These are phyloP conservation scores for Wickerhamomyces sp. DNA, from an alignment of 1,139 yeast genomes.

Conservation along the genomic window DNA sequence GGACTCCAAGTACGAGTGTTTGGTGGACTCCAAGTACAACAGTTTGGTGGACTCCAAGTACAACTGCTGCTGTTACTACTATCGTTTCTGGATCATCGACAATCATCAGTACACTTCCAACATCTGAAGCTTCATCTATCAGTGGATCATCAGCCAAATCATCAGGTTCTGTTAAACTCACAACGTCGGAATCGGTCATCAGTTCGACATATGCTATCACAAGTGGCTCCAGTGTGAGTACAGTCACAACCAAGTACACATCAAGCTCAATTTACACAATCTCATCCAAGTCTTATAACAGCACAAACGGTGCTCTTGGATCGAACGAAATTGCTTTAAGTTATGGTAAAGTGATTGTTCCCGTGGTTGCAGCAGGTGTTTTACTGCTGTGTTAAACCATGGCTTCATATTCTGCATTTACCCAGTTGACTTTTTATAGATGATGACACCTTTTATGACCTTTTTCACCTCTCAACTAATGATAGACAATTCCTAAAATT, in stretches of 20 bases:
- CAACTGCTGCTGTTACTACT: slow-evolving; percentile 9
- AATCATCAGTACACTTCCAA: slow-evolving; percentile 1
- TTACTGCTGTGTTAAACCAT: slow-evolving; percentile 2
- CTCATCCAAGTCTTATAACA: not conserved
- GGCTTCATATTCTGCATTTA: not conserved
- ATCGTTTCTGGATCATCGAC: slow-evolving; percentile 5
- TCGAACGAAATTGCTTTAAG: not conserved
- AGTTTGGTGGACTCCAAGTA: slow-evolving; percentile 14
- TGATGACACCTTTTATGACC: not conserved
- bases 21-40: slow-evolving; percentile 29
- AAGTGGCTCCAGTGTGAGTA: slow-evolving; percentile 4
- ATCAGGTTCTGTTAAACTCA: not conserved
- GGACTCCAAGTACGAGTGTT: slow-evolving; percentile 19
- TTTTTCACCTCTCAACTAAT: not conserved
- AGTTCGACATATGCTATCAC: not conserved
- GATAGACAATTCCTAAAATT: not conserved
- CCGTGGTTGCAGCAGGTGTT: slow-evolving; percentile 10
- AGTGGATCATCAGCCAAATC: not conserved
- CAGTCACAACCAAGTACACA: slow-evolving; percentile 3
- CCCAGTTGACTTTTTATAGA: not conserved
- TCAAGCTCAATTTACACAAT: slow-evolving; percentile 1
- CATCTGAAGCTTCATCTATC: not conserved
- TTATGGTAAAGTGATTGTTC: slow-evolving; percentile 2
- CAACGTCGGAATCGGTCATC: not conserved
- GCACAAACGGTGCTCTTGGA: slow-evolving; percentile 7